These are phyloP conservation scores for Sechiopsis laciniata DNA, from an alignment of 306 rosid genomes.

Conservation along the genomic window DNA sequence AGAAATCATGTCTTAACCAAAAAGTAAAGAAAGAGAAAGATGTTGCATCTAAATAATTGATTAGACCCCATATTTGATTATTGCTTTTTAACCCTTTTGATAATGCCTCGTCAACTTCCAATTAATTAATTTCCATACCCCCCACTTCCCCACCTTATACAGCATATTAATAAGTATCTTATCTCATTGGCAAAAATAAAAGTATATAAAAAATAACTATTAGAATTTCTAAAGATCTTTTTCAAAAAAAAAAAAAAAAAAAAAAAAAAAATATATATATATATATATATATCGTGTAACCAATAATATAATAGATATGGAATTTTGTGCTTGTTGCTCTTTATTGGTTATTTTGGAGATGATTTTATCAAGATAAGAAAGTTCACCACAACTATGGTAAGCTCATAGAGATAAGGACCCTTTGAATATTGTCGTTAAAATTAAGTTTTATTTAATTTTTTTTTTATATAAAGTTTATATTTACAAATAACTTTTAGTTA, in stretches of 20 bases:
- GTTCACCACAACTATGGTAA: background rate
- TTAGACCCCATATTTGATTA: conserved; percentile 50
- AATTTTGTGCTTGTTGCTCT: background rate
- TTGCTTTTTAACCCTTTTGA: conserved; percentile 63
- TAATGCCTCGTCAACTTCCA: conserved; percentile 55
- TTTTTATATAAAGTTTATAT: no score
- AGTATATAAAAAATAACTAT: background rate
- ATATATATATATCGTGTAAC: no score
- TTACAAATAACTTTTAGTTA: no score
- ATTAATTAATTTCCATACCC: background rate
- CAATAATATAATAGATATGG: no score
- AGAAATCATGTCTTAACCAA: conserved; percentile 36
- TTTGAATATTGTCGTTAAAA: background rate
- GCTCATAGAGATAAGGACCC: background rate
- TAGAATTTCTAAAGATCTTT: no score
- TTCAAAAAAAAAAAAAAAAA: no score
- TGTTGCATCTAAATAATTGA: conserved; percentile 52
- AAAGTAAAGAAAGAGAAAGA: conserved; percentile 58
- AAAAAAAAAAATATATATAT: no score
- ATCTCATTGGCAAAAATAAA: background rate
- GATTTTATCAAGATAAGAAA: background rate
- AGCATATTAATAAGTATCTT: background rate
- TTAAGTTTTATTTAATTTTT: no score
- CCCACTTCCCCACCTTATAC: background rate
- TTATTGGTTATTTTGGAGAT: no score